Base-by-base conservation (phyloP, 2,329 filamentous ascomycete species). In the Aspergillus fischeri region DNA sequence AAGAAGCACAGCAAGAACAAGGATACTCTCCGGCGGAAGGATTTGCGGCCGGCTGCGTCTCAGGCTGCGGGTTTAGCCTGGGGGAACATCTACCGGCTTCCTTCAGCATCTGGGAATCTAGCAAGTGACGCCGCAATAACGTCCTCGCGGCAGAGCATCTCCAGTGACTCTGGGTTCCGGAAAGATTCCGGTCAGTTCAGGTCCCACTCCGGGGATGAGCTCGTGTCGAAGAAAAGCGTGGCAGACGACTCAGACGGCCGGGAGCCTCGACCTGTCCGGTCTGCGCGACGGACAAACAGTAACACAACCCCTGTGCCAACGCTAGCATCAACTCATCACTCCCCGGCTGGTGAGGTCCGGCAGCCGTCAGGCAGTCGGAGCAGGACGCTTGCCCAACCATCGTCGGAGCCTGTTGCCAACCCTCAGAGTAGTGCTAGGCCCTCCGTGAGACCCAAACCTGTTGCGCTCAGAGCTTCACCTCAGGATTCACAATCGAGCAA, bases 41-140 rank as follows among this genome's bases (percentile, higher is more conserved):
- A 77, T 32, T 69, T 75, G 41, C 79, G 78, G n/a, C 78, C 81
- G 41, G 81, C 82, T 57, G 84, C 85, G 21, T 83, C 85, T 20
- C 85, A 83, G 64, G 85, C 85, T 3, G 85, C 85, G 2, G 84
- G 83, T 3, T 77, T 86, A 57, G 84, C 84, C n/a, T 88, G 85
- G 84, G 64, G 77, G 60, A 70, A 75, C 66, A 67, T 70, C 20
- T 67, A 70, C 29, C 67, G 64, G 6, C 52, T 67, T 10, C 58
- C 64, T 2, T 60, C 65, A 0, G 67, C 64, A 25, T 63, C 65
- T 6, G 65, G 68, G 9, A 70, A 66, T 59, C 60, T 63, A 7
- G 61, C 66, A 20, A 68, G 63, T 49, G 68, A 71, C 54, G 66
- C 67, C 9, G 65, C 69, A 3, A 44, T 68, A 14, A 65, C 59